A percentile compares a stretch with the other conserved stretches of the same genome.
These are phyloP conservation scores for Colletotrichum agaves DNA, from an alignment of 2,329 filamentous ascomycete species.

Conservation along the genomic window DNA sequence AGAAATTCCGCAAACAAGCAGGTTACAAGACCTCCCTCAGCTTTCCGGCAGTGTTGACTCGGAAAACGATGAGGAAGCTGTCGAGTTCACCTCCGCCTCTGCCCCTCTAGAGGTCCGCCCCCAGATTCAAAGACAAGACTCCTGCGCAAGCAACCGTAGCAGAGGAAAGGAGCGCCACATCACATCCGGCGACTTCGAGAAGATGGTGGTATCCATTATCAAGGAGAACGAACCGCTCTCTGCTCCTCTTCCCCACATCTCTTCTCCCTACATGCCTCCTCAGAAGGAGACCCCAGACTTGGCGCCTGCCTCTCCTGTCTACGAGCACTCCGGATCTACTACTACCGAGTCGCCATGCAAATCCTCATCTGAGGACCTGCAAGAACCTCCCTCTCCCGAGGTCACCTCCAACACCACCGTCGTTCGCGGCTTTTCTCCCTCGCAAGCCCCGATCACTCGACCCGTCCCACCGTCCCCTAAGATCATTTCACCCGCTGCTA, in stretches of 20 bases:
- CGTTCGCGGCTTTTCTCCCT: slow-evolving; percentile 87
- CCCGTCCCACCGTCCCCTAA: slow-evolving; percentile 61
- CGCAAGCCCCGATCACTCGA: slow-evolving; percentile 66
- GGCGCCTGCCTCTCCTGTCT: slow-evolving; percentile 44
- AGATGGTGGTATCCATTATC: slow-evolving; percentile 94
- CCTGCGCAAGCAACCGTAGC: slow-evolving; percentile 74
- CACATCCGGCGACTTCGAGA: slow-evolving; percentile 90
- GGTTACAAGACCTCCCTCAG: slow-evolving; percentile 70
- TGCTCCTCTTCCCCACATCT: slow-evolving; percentile 60
- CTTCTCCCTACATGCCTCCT: slow-evolving; percentile 50
- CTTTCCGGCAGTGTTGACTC: slow-evolving; percentile 84
- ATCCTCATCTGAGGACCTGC: slow-evolving; percentile 67
- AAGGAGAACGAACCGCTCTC: slow-evolving; percentile 80
- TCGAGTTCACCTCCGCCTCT: slow-evolving; percentile 66
- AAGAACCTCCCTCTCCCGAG: slow-evolving; percentile 52
- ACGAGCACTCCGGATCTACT: slow-evolving; percentile 56
- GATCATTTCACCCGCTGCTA: slow-evolving; percentile 62
- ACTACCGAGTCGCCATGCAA: slow-evolving; percentile 65
- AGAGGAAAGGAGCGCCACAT: slow-evolving; percentile 86
- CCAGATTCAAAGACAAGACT: slow-evolving; percentile 77
- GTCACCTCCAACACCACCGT: slow-evolving; percentile 70
- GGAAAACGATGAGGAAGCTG: slow-evolving; percentile 73
- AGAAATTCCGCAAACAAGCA: slow-evolving; percentile 55
- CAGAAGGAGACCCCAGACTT: slow-evolving; percentile 57
- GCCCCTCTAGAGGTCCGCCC: slow-evolving; percentile 70